Evolutionary conservation across 1,284 basidiomycete species (phyloP).

Genomic region (Inonotus hispidus): DNA sequence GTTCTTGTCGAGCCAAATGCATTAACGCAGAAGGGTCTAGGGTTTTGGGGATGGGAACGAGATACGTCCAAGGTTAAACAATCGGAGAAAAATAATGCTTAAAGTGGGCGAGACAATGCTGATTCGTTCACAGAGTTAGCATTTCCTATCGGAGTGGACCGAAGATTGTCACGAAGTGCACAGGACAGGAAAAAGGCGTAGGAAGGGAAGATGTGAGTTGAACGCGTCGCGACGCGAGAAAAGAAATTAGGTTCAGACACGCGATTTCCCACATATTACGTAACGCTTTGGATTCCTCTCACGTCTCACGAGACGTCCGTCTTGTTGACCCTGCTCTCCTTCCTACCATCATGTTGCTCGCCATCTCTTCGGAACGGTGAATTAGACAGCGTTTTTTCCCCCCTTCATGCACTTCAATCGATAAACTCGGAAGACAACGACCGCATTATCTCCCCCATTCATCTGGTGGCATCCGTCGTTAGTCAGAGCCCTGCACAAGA

Average conservation of each 20-base stretch:
- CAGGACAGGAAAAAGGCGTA: neutral
- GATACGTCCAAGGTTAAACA: too few relatives aligned
- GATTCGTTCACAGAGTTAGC: neutral
- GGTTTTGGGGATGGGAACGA: too few relatives aligned
- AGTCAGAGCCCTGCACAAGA: neutral
- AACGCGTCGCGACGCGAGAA: constrained; percentile 3
- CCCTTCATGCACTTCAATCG: neutral
- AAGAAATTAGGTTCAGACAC: neutral
- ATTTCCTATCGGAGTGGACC: neutral
- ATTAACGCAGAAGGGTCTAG: too few relatives aligned
- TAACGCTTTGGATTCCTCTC: too few relatives aligned
- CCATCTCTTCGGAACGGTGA: neutral
- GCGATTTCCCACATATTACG: neutral
- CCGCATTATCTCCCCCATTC: neutral
- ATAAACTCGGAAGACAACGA: neutral
- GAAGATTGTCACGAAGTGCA: neutral
- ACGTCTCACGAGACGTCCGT: neutral
- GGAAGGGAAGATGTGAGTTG: neutral
- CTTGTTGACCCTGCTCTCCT: too few relatives aligned
- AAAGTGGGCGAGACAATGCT: too few relatives aligned
- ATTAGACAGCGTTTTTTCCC: neutral
- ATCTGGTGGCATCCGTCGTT: neutral
- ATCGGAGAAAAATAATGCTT: too few relatives aligned
- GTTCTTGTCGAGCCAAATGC: too few relatives aligned
- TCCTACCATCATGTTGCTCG: neutral